Evolutionary conservation across 768 basidiomycete species (phyloP), one percentile per base, ranked within the genome.

Genomic region (Lentinus tigrinus): DNA sequence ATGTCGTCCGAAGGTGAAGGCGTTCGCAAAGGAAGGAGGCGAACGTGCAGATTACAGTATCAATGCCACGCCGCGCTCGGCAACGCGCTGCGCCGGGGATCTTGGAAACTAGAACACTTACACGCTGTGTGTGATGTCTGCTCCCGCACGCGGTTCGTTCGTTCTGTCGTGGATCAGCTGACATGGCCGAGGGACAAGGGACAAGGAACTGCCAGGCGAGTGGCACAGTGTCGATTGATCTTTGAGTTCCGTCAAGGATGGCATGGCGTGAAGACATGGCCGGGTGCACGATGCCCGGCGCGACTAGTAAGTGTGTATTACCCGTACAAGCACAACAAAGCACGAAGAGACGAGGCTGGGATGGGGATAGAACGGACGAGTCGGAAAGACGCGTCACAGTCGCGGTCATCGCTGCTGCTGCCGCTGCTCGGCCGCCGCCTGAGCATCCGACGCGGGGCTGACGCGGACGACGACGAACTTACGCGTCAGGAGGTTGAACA

Each of bases 401-500:
- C 34, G 34, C 21, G 2, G 19, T 38, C 46, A 38, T 24, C 37
- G 23, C 34, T 13, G 1, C 53, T 24, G n/a, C n/a, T 17, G 23
- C 8, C 19, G 10, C 26, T 36, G 34, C 23, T 4, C 21, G 37
- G 38, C 34, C 36, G 19, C 44, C 44, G 54, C 23, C 4, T 16
- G 38, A 24, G 38, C 3, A 16, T 13, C 37, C 19, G 49, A 19
- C 23, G 38, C 38, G 28, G 54, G 19, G 47, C 27, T 60, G 43
- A 80, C 23, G 19, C 72, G 65, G 36, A 81, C 69, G 17, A 89
- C 75, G n/a, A 88, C 83, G 78, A 94, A 93, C 65, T 82, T 81
- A 61, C 96, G 75, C 46, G 91, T 91, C 72, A 98, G 74, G 48
- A 87, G 70, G 67, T 98, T 98, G 74, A 98, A 94, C 46, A 96